phyloP scores from a whole-genome alignment of 768 basidiomycete genomes.

The Lyophyllum decastes region DNA sequence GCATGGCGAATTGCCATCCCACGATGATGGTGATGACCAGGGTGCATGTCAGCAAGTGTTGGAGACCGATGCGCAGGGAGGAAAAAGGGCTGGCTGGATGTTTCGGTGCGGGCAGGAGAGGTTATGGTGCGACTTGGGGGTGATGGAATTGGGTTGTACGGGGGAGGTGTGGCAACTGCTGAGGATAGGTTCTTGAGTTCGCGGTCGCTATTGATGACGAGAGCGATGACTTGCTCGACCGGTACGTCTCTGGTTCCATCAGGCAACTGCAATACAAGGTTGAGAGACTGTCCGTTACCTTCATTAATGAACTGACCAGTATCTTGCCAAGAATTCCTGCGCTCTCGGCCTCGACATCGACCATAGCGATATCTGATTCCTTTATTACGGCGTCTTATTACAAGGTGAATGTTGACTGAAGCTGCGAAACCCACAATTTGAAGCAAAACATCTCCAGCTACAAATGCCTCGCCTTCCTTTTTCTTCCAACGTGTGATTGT shows the following conservation, averaged over 20 bases:
- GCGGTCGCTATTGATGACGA: slow-evolving; percentile 65
- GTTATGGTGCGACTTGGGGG: slow-evolving; percentile 21
- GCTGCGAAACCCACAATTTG: slow-evolving; percentile 59
- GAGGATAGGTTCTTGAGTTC: slow-evolving; percentile 27
- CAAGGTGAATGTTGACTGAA: neutral
- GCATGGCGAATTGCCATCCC: slow-evolving; percentile 14
- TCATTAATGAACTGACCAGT: slow-evolving; percentile 48
- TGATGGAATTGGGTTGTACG: slow-evolving; percentile 25
- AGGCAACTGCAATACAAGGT: slow-evolving; percentile 41
- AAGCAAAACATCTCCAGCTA: slow-evolving; percentile 71
- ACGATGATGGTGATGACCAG: slow-evolving; percentile 16
- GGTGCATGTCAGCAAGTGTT: slow-evolving; percentile 31
- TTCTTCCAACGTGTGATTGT: slow-evolving; percentile 81
- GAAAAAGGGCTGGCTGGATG: slow-evolving; percentile 24
- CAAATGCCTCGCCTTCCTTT: slow-evolving; percentile 72
- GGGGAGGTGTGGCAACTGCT: slow-evolving; percentile 24
- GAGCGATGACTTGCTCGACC: slow-evolving; percentile 56
- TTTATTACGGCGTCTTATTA: slow-evolving; percentile 25
- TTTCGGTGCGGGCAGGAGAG: slow-evolving; percentile 21
- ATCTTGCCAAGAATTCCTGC: slow-evolving; percentile 88
- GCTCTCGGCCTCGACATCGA: slow-evolving; percentile 90
- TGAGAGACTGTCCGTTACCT: neutral
- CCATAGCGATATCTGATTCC: slow-evolving; percentile 78
- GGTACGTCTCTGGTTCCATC: slow-evolving; percentile 64
- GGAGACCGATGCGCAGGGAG: slow-evolving; percentile 28